Percentiles rank a stretch among this genome's conserved stretches.
Conservation (phyloP, 2,329 filamentous ascomycete species). For the Diplodia sapinea region DNA sequence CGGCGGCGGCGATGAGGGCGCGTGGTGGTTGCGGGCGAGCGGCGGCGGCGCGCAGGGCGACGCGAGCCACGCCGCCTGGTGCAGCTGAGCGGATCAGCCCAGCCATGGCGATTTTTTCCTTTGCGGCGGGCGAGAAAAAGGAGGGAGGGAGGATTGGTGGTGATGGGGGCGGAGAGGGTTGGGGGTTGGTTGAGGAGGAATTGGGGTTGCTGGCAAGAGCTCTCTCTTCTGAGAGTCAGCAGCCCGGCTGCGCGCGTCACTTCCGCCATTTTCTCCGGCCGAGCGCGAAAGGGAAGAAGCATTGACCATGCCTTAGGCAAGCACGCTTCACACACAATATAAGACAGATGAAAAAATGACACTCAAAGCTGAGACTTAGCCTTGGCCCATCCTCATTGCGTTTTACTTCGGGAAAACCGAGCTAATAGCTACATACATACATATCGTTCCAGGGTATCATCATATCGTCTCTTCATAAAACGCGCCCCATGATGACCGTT, state of each 20-base stretch:
- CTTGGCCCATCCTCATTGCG: neutral
- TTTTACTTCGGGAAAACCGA: constrained; percentile 13
- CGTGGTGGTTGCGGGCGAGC: neutral
- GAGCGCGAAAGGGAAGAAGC: neutral
- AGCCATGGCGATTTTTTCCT: constrained; percentile 23
- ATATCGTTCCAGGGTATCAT: constrained; percentile 29
- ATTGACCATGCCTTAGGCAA: neutral
- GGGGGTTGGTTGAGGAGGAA: neutral
- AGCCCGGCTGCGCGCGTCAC: constrained; percentile 8
- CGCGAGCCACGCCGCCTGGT: constrained; percentile 15
- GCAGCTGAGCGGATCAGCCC: constrained; percentile 28
- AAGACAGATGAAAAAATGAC: neutral
- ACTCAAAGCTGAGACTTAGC: neutral
- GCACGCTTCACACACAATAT: neutral
- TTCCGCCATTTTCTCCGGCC: constrained; percentile 29
- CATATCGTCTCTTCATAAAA: constrained; percentile 26
- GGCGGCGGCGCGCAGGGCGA: constrained; percentile 7
- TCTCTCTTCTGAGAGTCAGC: neutral
- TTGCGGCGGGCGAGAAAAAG: neutral
- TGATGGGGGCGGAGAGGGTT: neutral
- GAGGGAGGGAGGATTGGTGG: neutral
- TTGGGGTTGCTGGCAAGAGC: neutral
- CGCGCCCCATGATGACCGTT: constrained; percentile 16
- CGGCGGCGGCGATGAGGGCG: constrained; percentile 1
- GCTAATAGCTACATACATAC: constrained; percentile 19